Conservation (phyloP, 2,329 filamentous ascomycete species). For the Calonectria pteridis region DNA sequence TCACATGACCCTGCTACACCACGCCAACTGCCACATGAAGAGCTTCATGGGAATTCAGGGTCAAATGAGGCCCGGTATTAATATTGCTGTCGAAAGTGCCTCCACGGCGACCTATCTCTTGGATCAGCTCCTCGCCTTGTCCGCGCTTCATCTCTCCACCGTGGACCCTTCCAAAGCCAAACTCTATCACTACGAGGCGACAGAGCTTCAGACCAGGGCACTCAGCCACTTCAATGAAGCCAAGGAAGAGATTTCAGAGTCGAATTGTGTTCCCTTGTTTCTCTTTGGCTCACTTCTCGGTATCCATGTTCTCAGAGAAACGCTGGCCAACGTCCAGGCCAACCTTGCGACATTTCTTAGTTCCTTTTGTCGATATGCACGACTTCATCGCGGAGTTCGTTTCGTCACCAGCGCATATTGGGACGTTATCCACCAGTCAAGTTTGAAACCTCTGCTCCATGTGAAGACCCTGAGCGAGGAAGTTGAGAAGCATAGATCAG, state of each 20-base stretch:
- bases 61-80: background rate
- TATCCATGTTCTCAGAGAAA: slow-evolving; percentile 59
- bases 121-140: background rate
- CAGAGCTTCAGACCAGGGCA: slow-evolving; percentile 51
- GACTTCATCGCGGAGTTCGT: slow-evolving; percentile 52
- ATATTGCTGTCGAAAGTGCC: background rate
- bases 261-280: slow-evolving; percentile 47
- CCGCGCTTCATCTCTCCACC: background rate
- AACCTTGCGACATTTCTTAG: slow-evolving; percentile 48
- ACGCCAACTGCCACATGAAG: background rate
- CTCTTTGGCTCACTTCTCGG: slow-evolving; percentile 53
- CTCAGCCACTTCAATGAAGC: slow-evolving; percentile 46
- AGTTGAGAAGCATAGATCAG: background rate
- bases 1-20: background rate
- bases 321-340: slow-evolving; percentile 45
- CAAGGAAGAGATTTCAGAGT: slow-evolving; percentile 29
- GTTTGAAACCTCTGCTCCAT: slow-evolving; percentile 1
- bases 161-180: slow-evolving; percentile 13
- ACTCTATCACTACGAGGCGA: slow-evolving; percentile 49
- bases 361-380: slow-evolving; percentile 48
- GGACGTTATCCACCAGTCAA: slow-evolving; percentile 13
- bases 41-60: background rate
- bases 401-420: slow-evolving; percentile 46
- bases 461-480: background rate
- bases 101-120: background rate